Conservation (phyloP, 2,329 filamentous ascomycete species). For the Paecilomyces fulvus region DNA sequence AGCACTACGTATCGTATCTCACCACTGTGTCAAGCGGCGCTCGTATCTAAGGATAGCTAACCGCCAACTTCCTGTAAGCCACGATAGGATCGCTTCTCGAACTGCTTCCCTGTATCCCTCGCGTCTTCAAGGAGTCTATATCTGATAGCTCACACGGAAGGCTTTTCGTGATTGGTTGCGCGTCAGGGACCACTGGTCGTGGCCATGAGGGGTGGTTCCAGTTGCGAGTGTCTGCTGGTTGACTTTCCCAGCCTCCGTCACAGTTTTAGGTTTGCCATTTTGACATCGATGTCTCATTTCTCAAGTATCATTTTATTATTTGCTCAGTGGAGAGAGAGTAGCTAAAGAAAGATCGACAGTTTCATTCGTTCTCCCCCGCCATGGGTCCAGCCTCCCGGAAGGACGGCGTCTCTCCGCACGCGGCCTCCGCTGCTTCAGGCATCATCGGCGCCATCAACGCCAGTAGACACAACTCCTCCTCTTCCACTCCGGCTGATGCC, state of each 20-base stretch:
- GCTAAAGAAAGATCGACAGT: background rate
- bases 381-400: background rate
- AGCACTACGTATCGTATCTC: background rate
- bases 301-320: background rate
- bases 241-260: background rate
- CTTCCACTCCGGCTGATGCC: background rate
- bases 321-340: background rate
- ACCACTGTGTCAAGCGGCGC: background rate
- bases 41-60: background rate
- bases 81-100: background rate
- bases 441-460: background rate
- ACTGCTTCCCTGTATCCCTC: background rate
- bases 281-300: background rate
- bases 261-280: too few species aligned
- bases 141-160: background rate
- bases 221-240: background rate
- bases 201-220: background rate
- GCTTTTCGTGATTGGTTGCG: background rate
- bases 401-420: background rate
- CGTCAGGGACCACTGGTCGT: background rate
- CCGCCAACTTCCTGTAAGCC: background rate
- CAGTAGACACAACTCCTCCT: background rate
- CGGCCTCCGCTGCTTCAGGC: background rate
- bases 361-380: background rate
- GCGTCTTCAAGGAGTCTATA: background rate